Conservation (phyloP, 352 stramenopile species). For the Phytophthora fragariae region DNA sequence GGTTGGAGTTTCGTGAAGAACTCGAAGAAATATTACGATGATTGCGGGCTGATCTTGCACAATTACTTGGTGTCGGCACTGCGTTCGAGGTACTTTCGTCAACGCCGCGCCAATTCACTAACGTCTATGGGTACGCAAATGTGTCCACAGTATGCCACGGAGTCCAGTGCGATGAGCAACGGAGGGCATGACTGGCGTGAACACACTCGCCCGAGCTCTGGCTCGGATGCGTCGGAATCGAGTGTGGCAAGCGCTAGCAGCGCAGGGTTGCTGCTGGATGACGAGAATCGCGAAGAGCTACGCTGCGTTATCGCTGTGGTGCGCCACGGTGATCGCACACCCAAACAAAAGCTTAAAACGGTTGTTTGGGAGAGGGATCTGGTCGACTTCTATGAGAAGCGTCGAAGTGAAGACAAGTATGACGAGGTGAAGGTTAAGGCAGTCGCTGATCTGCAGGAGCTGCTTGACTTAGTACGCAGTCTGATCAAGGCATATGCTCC, state of each 20-base stretch:
- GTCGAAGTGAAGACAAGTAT: conserved; percentile 74
- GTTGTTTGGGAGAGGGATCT: conserved; percentile 89
- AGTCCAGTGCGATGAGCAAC: conserved; percentile 44
- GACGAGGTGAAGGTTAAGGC: conserved; percentile 90
- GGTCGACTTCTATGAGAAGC: conserved; percentile 83
- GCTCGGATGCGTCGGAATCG: conserved; percentile 73
- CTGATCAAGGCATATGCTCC: conserved; percentile 87
- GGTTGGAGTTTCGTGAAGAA: conserved; percentile 99
- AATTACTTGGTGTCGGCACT: conserved; percentile 89
- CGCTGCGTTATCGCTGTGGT: conserved; percentile 99
- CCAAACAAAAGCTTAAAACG: conserved; percentile 99
- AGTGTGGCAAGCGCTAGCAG: conserved; percentile 72
- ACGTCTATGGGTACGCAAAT: conserved; percentile 58
- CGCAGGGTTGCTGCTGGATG: conserved; percentile 45
- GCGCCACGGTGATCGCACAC: conserved; percentile 98
- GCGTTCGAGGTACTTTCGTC: conserved; percentile 80
- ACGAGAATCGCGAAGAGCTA: conserved; percentile 95
- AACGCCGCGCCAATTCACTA: conserved; percentile 67
- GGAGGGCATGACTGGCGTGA: conserved; percentile 36
- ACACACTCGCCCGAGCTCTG: conserved; percentile 62
- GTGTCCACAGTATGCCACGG: conserved; percentile 83
- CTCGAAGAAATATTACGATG: conserved; percentile 99
- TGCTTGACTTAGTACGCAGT: conserved; percentile 81
- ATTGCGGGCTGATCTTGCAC: conserved; percentile 96
- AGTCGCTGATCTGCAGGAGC: conserved; percentile 79